Percentiles rank a stretch among this genome's conserved stretches.
These are phyloP conservation scores for Plasmodium ovale DNA, from an alignment of 169 alveolate species.

Conservation along the genomic window DNA sequence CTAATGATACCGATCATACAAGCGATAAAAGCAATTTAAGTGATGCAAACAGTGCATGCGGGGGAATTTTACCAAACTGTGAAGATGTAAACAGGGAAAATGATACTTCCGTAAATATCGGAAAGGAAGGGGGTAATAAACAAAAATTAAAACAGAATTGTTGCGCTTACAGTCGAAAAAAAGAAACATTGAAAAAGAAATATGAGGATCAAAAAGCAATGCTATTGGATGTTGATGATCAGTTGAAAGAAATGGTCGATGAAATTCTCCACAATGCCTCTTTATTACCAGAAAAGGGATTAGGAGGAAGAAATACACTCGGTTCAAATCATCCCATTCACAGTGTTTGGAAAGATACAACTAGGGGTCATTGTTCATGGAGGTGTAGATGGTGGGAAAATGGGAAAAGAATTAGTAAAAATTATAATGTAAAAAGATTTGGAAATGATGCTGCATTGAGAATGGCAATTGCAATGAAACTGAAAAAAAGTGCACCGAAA, in stretches of 20 bases:
- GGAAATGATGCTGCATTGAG: slow-evolving; percentile 85
- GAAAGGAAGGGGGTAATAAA: neutral
- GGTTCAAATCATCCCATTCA: slow-evolving; percentile 86
- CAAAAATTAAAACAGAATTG: neutral
- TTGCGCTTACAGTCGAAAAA: neutral
- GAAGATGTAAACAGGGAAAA: neutral
- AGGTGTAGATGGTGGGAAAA: slow-evolving; percentile 89
- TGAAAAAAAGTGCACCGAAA: slow-evolving; percentile 83
- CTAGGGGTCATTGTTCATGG: slow-evolving; percentile 87
- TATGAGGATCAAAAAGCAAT: slow-evolving; percentile 46
- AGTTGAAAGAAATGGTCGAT: slow-evolving; percentile 80
- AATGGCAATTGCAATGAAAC: slow-evolving; percentile 86
- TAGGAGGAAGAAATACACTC: slow-evolving; percentile 81
- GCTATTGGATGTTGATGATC: slow-evolving; percentile 66
- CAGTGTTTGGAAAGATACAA: slow-evolving; percentile 86
- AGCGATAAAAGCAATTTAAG: no score
- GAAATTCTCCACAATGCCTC: slow-evolving; percentile 81
- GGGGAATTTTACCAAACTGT: no score
- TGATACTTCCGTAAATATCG: neutral
- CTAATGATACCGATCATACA: no score
- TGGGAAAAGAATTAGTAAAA: slow-evolving; percentile 85
- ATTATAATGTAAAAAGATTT: slow-evolving; percentile 85
- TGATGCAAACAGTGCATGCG: no score
- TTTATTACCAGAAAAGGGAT: slow-evolving; percentile 82
- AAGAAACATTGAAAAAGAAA: slow-evolving; percentile 10